Evolutionary conservation across 177 flowering plant species (phyloP).

Genomic region (Vitis hybrid): DNA sequence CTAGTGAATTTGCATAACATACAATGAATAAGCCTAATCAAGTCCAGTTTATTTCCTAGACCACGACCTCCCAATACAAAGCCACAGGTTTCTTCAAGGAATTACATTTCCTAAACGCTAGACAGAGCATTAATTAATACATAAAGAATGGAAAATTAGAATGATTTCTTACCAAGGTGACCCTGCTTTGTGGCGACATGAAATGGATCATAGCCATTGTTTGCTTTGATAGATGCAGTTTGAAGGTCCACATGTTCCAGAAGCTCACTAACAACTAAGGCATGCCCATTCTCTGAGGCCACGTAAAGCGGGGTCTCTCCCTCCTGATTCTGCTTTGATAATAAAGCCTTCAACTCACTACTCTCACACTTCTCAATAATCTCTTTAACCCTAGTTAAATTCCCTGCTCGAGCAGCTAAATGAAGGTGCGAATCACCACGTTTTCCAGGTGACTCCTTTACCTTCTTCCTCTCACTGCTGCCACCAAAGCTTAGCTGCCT

Average conservation of each 20-base stretch:
- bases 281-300: conserved; percentile 88
- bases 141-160: not conserved
- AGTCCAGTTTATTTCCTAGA: too few species aligned
- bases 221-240: conserved; percentile 63
- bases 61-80: too few species aligned
- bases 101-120: not conserved
- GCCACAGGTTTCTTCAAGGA: too few species aligned
- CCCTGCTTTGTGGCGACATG: conserved; percentile 97
- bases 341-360: conserved; percentile 32
- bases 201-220: conserved; percentile 77
- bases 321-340: conserved; percentile 58
- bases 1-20: too few species aligned
- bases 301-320: conserved; percentile 85
- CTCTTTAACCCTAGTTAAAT: conserved; percentile 53
- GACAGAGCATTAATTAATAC: not conserved
- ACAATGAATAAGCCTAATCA: too few species aligned
- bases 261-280: conserved; percentile 55
- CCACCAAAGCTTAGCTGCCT: conserved; percentile 75
- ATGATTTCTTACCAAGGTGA: conserved; percentile 56
- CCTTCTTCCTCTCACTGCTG: conserved; percentile 51
- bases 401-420: conserved; percentile 74
- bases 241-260: conserved; percentile 66
- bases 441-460: conserved; percentile 79
- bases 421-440: conserved; percentile 79
- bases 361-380: conserved; percentile 47